Evolutionary conservation across 2,329 filamentous ascomycete species (phyloP).

Genomic region (Trichophyton schoenleinii): DNA sequence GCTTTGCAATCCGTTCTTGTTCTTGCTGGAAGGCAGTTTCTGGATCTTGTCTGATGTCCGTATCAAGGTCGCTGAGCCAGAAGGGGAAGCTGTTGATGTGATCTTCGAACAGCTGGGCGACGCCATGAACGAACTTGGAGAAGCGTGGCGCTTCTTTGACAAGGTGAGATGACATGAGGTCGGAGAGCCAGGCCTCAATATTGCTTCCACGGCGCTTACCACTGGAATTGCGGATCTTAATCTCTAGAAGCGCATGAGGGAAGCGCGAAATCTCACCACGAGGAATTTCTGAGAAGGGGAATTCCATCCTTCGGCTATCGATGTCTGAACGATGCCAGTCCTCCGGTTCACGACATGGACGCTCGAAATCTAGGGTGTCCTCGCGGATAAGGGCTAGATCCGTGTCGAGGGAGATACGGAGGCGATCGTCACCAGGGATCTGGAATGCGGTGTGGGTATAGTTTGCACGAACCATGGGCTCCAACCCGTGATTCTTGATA

Average conservation of each 20-base stretch:
- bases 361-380: constrained; percentile 60
- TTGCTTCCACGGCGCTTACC: constrained; percentile 44
- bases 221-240: constrained; percentile 78
- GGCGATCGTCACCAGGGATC: constrained; percentile 78
- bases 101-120: constrained; percentile 85
- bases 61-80: constrained; percentile 85
- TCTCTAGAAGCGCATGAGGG: constrained; percentile 80
- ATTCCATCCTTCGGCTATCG: constrained; percentile 68
- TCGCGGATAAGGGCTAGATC: constrained; percentile 75
- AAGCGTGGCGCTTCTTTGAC: constrained; percentile 82
- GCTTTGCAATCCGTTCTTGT: constrained; percentile 67
- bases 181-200: constrained; percentile 73
- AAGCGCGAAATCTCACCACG: constrained; percentile 87
- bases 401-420: constrained; percentile 87
- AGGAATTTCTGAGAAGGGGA: constrained; percentile 75
- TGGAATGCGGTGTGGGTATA: constrained; percentile 94
- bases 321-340: constrained; percentile 90
- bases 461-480: constrained; percentile 80
- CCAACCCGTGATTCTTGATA: constrained; percentile 61
- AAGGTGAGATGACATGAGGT: constrained; percentile 83
- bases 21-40: constrained; percentile 83
- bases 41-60: constrained; percentile 86
- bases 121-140: constrained; percentile 92
- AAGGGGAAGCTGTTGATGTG: constrained; percentile 93
- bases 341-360: constrained; percentile 77